Evolutionary conservation across 2,329 filamentous ascomycete genomes (phyloP), one percentile per base, ranked within the genome.

Genomic region (Penicillium janthinellum): DNA sequence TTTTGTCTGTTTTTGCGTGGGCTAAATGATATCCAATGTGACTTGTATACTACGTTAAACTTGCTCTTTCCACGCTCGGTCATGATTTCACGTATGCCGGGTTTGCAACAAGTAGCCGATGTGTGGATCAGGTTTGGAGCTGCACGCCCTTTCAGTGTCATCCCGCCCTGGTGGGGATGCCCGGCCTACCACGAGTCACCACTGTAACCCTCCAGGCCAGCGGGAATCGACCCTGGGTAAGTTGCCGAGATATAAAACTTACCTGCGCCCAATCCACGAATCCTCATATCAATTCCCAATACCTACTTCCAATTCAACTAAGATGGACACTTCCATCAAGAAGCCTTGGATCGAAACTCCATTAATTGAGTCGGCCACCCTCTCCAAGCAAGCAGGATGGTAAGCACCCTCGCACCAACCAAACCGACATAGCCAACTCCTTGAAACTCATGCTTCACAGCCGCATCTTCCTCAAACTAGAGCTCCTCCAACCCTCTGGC

Each of bases 391-490:
- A 31, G 75, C 75, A n/a, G 75, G 75, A 68, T 78, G 75, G 76
- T 77, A 67, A 54, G 63, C 42, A 14, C 44, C 17, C 28, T 12
- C 34, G 7, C 12, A n/a, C 22, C 20, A 37, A 20, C 2, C 34
- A 1, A 20, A 22, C 3, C 28, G 4, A 10, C 22, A 25, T 3
- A 37, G 7, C 31, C 14, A 39, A n/a, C n/a, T 31, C 38, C 54
- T 50, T 20, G 20, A 2, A 11, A 54, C n/a, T 7, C 34, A 35
- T 6, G 47, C 39, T 7, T 25, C 48, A 6, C 54, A 78, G 90
- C 80, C 88, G 88, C 80, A 85, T 95, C 70, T 90, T 90, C 73
- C 86, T 95, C 70, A 95, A 95, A 75, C 83, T 94, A 55, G 91
- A 95, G 64, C 88, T 88, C 69, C 84, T 92, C 38, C 91, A 96